These are phyloP conservation scores for Nosema muscidifuracis DNA, from an alignment of 371 early-diverging fungal species.

Conservation along the genomic window DNA sequence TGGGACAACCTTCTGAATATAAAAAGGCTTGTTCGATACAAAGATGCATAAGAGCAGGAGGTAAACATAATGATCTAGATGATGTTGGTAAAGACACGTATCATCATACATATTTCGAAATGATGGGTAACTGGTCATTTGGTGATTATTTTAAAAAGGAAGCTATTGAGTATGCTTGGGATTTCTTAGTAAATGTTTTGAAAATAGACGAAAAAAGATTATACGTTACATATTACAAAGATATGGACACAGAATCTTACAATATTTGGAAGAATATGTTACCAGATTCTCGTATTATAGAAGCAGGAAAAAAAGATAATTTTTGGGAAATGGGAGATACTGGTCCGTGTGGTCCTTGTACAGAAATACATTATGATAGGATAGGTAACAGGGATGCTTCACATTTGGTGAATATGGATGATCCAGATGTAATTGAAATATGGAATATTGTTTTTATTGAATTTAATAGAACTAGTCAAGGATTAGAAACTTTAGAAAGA, in stretches of 20 bases:
- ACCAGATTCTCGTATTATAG: slow-evolving; percentile 73
- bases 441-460: slow-evolving; percentile 99
- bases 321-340: slow-evolving; percentile 99
- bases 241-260: slow-evolving; percentile 86
- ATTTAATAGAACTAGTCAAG: slow-evolving; percentile 90
- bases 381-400: slow-evolving; percentile 85
- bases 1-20: slow-evolving; percentile 79
- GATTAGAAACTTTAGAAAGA: slow-evolving; percentile 79
- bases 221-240: slow-evolving; percentile 95
- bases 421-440: slow-evolving; percentile 95
- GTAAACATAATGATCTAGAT: slow-evolving; percentile 99
- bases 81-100: slow-evolving; percentile 99
- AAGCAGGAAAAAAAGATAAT: slow-evolving; percentile 86
- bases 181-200: slow-evolving; percentile 80
- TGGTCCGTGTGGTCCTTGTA: slow-evolving; percentile 99
- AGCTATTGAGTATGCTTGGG: slow-evolving; percentile 83
- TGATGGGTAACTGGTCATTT: slow-evolving; percentile 99
- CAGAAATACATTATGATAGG: slow-evolving; percentile 97
- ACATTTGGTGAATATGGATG: slow-evolving; percentile 87
- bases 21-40: slow-evolving; percentile 86
- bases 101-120: slow-evolving; percentile 99
- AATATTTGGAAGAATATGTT: slow-evolving; percentile 82
- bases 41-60: slow-evolving; percentile 67
- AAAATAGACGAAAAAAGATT: slow-evolving; percentile 75
- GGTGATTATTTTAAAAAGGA: slow-evolving; percentile 97